Percentiles rank a stretch among this genome's conserved stretches.
phyloP scores from a whole-genome alignment of 2,329 filamentous ascomycete species.

The Plectosphaerella plurivora region DNA sequence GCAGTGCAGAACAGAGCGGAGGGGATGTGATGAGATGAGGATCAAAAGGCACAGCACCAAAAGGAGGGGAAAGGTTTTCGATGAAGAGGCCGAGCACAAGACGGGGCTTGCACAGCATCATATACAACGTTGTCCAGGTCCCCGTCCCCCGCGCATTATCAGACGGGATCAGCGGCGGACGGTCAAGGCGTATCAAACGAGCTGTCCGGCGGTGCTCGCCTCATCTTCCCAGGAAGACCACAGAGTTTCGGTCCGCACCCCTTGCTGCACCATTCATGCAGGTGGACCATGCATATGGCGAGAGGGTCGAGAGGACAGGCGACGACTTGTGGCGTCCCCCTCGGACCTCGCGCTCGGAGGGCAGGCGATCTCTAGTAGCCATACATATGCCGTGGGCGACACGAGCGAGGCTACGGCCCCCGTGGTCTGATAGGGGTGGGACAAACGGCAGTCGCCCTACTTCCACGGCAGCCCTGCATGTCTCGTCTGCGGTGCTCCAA shows the following conservation, averaged over 20 bases:
- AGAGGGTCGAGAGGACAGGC: background rate
- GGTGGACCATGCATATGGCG: constrained; percentile 6
- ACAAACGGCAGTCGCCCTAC: constrained; percentile 8
- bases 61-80: background rate
- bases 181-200: background rate
- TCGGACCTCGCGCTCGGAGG: background rate
- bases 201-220: constrained; percentile 6
- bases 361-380: background rate
- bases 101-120: background rate
- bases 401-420: constrained; percentile 6
- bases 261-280: background rate
- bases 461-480: constrained; percentile 11
- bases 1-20: background rate
- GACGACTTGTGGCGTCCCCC: constrained; percentile 1
- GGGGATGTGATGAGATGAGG: background rate
- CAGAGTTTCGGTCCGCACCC: background rate
- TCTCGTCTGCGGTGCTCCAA: background rate
- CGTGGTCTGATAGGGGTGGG: constrained; percentile 6
- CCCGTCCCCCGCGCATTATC: background rate
- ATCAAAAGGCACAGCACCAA: background rate
- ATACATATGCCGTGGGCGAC: background rate
- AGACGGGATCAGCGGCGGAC: background rate
- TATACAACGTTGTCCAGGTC: background rate
- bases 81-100: background rate
- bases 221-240: constrained; percentile 5